phyloP scores from a whole-genome alignment of 1,284 basidiomycete genomes.

The Boletus sp. region DNA sequence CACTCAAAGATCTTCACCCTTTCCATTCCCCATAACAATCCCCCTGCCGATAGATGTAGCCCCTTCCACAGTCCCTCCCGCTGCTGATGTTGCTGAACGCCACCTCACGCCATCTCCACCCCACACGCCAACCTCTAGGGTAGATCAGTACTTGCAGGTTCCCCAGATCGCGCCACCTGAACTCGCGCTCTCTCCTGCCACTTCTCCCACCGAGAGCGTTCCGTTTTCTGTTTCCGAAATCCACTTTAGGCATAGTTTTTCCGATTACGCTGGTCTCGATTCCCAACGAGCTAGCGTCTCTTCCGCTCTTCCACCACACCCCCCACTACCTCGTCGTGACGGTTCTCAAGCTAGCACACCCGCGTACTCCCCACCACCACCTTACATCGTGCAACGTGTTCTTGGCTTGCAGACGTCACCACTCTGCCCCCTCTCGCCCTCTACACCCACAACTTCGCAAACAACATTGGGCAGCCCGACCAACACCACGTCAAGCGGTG shows the following conservation, averaged over 20 bases:
- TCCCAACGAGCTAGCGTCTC: conserved; percentile 37
- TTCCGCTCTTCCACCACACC: conserved; percentile 46
- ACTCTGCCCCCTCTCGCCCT: conserved; percentile 13
- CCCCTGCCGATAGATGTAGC: conserved; percentile 35
- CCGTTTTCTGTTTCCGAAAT: conserved; percentile 67
- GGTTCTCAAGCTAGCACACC: conserved; percentile 21
- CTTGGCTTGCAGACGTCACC: conserved; percentile 29
- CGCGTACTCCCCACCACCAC: conserved; percentile 23
- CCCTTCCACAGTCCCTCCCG: conserved; percentile 35
- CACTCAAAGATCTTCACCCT: conserved; percentile 31
- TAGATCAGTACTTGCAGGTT: conserved; percentile 14
- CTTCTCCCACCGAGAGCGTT: conserved; percentile 63
- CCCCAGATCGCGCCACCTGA: conserved; percentile 16
- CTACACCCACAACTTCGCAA: not conserved
- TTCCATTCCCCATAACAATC: conserved; percentile 43
- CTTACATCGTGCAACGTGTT: conserved; percentile 32
- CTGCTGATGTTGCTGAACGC: conserved; percentile 20
- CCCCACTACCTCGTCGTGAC: conserved; percentile 42
- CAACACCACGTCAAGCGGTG: not conserved
- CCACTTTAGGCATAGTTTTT: conserved; percentile 52
- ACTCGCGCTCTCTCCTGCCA: conserved; percentile 25
- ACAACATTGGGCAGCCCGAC: not conserved
- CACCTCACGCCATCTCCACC: conserved; percentile 13
- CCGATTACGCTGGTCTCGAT: conserved; percentile 44
- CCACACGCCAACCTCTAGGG: not conserved